These are phyloP conservation scores for Parathielavia hyrcaniae DNA, from an alignment of 495 filamentous ascomycete genomes.

Conservation along the genomic window DNA sequence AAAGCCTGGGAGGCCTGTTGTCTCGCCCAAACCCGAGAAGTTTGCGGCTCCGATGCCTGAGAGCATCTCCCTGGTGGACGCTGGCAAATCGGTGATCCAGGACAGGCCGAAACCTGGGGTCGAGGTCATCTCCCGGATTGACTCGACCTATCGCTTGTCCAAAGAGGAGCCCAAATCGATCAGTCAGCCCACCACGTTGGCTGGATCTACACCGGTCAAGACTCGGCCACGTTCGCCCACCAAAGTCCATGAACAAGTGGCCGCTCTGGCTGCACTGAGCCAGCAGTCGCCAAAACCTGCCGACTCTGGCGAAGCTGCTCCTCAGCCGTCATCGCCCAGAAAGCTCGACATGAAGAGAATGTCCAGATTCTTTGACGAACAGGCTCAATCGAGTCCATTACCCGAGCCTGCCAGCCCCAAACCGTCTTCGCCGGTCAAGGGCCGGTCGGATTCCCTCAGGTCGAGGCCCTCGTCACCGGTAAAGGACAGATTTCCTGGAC, in stretches of 20 bases:
- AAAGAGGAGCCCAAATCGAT: constrained; percentile 27
- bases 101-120: constrained; percentile 21
- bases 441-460: constrained; percentile 12
- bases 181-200: constrained; percentile 31
- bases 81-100: constrained; percentile 19
- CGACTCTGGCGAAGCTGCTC: constrained; percentile 23
- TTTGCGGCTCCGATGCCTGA: constrained; percentile 17
- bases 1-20: constrained; percentile 13
- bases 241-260: constrained; percentile 43
- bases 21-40: constrained; percentile 19
- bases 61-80: not conserved
- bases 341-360: constrained; percentile 51
- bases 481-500: constrained; percentile 17
- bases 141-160: constrained; percentile 30
- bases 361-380: constrained; percentile 46
- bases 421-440: constrained; percentile 26
- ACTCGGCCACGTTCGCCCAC: constrained; percentile 32
- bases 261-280: constrained; percentile 34
- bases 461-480: constrained; percentile 26
- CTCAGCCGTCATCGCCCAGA: constrained; percentile 44
- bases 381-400: constrained; percentile 20
- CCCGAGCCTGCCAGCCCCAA: constrained; percentile 28
- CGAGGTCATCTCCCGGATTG: constrained; percentile 28
- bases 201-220: constrained; percentile 25
- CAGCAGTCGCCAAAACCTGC: constrained; percentile 33